Conservation (phyloP, 768 basidiomycete genomes). For the Termitomyces eurrhizus region DNA sequence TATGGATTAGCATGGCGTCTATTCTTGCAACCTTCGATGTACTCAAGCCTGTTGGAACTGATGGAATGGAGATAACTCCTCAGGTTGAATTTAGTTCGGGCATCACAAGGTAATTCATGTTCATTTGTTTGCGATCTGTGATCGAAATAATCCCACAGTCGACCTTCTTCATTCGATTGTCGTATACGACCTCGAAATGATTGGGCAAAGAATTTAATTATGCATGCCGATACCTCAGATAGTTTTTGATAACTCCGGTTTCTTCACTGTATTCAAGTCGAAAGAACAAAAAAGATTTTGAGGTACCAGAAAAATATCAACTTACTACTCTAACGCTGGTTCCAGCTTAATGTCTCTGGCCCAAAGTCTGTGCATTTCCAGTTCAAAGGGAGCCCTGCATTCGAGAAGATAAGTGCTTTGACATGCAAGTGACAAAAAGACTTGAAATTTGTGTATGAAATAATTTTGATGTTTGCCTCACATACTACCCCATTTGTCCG, state of each 20-base stretch:
- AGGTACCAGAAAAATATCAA: neutral
- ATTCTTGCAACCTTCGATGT: slow-evolving; percentile 31
- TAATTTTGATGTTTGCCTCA: slow-evolving; percentile 61
- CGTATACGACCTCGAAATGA: slow-evolving; percentile 7
- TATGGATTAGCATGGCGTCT: slow-evolving; percentile 21
- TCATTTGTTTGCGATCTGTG: neutral
- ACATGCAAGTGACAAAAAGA: neutral
- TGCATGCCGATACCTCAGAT: neutral
- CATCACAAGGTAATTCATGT: slow-evolving; percentile 20
- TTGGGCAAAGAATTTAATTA: slow-evolving; percentile 5
- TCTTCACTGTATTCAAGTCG: neutral
- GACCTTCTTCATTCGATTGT: slow-evolving; percentile 12
- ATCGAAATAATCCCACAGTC: neutral
- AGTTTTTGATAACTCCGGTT: neutral
- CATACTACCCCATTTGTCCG: slow-evolving; percentile 75
- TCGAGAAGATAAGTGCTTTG: neutral
- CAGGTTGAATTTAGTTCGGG: slow-evolving; percentile 28
- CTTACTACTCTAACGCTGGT: neutral
- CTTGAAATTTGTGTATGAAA: neutral
- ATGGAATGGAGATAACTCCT: slow-evolving; percentile 35
- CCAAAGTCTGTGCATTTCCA: neutral
- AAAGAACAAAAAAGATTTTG: neutral
- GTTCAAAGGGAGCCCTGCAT: neutral
- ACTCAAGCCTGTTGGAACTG: slow-evolving; percentile 26
- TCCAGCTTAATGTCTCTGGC: neutral